A percentile compares a stretch with the other conserved stretches of the same genome.
Evolutionary conservation across 139 green algal species (phyloP).

Genomic region (Chlamydomonas sp.): DNA sequence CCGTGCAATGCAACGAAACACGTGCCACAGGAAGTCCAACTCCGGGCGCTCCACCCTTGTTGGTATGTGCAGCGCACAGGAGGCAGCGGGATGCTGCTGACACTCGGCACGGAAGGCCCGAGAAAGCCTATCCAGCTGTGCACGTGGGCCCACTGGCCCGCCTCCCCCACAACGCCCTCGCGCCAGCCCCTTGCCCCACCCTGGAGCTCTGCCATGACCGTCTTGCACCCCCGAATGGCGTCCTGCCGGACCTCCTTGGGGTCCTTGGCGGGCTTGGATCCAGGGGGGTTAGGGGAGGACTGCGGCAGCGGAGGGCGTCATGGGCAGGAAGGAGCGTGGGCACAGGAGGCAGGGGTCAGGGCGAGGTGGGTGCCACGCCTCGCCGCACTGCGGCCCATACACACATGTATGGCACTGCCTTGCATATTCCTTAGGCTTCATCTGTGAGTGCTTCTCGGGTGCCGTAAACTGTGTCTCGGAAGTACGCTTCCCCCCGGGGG

Average conservation of each 20-base stretch:
- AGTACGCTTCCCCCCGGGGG: too few relatives aligned
- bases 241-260: not conserved
- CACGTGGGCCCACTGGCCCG: not conserved
- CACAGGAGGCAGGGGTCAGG: not conserved
- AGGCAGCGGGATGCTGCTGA: not conserved
- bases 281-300: not conserved
- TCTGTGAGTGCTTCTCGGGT: too few relatives aligned
- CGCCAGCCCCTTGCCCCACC: not conserved
- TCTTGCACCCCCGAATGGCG: slow-evolving; percentile 29
- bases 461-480: too few relatives aligned
- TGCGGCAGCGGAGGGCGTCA: not conserved
- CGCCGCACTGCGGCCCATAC: too few relatives aligned
- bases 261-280: slow-evolving; percentile 25
- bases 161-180: not conserved
- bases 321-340: not conserved
- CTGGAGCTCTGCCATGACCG: slow-evolving; percentile 28
- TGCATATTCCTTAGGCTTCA: too few relatives aligned
- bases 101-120: not conserved
- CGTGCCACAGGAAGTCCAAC: too few relatives aligned
- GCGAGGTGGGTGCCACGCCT: too few relatives aligned
- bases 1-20: too few relatives aligned
- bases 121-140: not conserved
- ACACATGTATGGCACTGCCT: too few relatives aligned
- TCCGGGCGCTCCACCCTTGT: too few relatives aligned
- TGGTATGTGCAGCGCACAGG: not conserved